These are phyloP conservation scores for Starmerella sirachaensis DNA, from an alignment of 805 yeast species.

Conservation along the genomic window DNA sequence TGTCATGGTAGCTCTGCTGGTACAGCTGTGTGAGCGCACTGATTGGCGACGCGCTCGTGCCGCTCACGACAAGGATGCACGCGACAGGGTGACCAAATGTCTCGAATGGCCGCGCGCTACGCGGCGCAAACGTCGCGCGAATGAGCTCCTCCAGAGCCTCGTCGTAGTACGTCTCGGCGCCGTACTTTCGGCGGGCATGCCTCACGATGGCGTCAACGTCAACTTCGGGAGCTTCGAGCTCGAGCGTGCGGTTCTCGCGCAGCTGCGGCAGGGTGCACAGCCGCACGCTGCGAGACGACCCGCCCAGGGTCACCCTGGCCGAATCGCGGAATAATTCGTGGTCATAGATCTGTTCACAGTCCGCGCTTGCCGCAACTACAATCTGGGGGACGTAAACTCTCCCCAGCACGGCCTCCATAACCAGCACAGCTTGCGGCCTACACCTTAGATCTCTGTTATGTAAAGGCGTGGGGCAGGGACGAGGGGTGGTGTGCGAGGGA, in stretches of 20 bases:
- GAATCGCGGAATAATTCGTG: not conserved
- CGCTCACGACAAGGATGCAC: conserved; percentile 55
- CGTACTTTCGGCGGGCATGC: not conserved
- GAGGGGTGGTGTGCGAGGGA: too few relatives aligned
- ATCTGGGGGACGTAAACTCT: conserved; percentile 9
- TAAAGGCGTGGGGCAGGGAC: too few relatives aligned
- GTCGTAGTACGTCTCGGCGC: not conserved
- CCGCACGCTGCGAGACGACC: conserved; percentile 2
- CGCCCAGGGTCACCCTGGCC: not conserved
- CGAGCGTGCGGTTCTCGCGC: too few relatives aligned
- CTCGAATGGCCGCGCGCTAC: conserved; percentile 45
- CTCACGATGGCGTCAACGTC: not conserved
- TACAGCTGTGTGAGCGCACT: conserved; percentile 41
- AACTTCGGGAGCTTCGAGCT: not conserved
- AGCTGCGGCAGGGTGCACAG: conserved; percentile 5
- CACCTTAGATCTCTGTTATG: too few relatives aligned
- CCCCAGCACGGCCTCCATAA: conserved; percentile 8
- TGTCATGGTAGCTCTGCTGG: conserved; percentile 34
- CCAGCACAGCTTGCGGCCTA: too few relatives aligned
- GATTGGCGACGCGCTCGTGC: conserved; percentile 47
- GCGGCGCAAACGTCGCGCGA: conserved; percentile 6
- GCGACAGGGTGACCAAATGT: conserved; percentile 78
- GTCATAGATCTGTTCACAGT: conserved; percentile 7
- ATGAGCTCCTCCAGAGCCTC: conserved; percentile 1
- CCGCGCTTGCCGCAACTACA: conserved; percentile 11